Conservation (phyloP, 2,329 filamentous ascomycete genomes). For the Aspergillus latus region DNA sequence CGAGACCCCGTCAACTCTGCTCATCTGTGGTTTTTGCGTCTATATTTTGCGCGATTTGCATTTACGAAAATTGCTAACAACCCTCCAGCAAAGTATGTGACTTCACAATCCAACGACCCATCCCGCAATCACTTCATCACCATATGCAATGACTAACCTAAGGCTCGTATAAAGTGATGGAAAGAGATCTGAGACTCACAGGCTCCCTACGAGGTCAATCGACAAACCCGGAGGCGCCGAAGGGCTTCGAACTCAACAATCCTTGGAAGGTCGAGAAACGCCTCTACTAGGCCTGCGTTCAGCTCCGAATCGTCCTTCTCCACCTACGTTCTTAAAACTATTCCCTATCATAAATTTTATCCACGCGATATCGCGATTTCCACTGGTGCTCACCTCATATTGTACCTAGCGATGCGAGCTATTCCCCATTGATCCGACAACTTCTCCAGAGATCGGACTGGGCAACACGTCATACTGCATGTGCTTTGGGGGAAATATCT, state of each 20-base stretch:
- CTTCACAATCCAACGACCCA: not conserved
- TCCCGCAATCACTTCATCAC: not conserved
- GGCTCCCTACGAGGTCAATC: slow-evolving; percentile 62
- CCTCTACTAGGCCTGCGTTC: slow-evolving; percentile 34
- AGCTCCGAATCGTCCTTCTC: slow-evolving; percentile 18
- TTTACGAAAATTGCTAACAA: slow-evolving; percentile 40
- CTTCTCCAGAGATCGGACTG: not conserved
- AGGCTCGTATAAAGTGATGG: slow-evolving; percentile 57
- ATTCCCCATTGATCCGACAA: not conserved
- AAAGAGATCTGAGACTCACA: slow-evolving; percentile 63
- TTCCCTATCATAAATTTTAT: not conserved
- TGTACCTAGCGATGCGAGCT: not conserved
- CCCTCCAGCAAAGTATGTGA: slow-evolving; percentile 54
- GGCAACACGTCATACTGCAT: slow-evolving; percentile 11
- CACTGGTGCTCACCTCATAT: not conserved
- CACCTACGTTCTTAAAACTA: slow-evolving; percentile 19
- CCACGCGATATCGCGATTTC: not conserved
- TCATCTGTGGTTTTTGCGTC: not conserved
- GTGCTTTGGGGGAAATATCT: slow-evolving; percentile 22
- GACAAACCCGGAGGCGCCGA: slow-evolving; percentile 57
- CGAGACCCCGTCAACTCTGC: not conserved
- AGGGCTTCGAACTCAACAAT: slow-evolving; percentile 66
- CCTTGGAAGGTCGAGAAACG: slow-evolving; percentile 62
- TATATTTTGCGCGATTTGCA: slow-evolving; percentile 14
- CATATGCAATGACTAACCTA: slow-evolving; percentile 25